Percentiles rank a stretch among this genome's conserved stretches.
Conservation (phyloP, 1,284 basidiomycete genomes). For the Wallemia hederae region DNA sequence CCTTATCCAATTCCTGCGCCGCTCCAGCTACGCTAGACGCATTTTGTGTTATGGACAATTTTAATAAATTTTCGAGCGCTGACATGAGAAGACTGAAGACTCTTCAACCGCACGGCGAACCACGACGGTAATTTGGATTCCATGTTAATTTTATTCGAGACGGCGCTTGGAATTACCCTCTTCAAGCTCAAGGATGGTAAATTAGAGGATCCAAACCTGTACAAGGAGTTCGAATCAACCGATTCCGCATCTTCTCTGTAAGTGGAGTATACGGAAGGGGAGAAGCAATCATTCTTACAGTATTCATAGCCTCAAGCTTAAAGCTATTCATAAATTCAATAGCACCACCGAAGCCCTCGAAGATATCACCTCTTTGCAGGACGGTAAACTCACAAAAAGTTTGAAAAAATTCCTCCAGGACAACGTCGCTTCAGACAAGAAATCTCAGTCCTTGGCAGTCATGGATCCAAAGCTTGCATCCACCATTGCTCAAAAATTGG, state of each 20-base stretch:
- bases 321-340: slow-evolving; percentile 82
- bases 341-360: slow-evolving; percentile 97
- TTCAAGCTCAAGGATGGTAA: not conserved
- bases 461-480: slow-evolving; percentile 68
- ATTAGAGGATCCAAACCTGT: not conserved
- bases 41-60: not conserved
- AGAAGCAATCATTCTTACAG: not conserved
- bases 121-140: not conserved
- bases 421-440: slow-evolving; percentile 32
- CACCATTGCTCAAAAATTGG: slow-evolving; percentile 75
- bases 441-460: slow-evolving; percentile 47
- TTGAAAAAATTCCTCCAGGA: slow-evolving; percentile 80
- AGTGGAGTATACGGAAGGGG: not conserved
- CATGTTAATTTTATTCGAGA: not conserved
- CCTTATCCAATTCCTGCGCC: not conserved
- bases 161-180: not conserved
- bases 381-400: slow-evolving; percentile 71
- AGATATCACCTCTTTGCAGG: slow-evolving; percentile 73
- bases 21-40: not conserved
- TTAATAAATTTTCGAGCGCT: not conserved
- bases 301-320: slow-evolving; percentile 46
- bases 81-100: no score
- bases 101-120: not conserved
- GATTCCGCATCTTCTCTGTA: not conserved
- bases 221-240: not conserved